Evolutionary conservation across 1,284 basidiomycete species (phyloP).

Genomic region (Sporisorium exsertum): DNA sequence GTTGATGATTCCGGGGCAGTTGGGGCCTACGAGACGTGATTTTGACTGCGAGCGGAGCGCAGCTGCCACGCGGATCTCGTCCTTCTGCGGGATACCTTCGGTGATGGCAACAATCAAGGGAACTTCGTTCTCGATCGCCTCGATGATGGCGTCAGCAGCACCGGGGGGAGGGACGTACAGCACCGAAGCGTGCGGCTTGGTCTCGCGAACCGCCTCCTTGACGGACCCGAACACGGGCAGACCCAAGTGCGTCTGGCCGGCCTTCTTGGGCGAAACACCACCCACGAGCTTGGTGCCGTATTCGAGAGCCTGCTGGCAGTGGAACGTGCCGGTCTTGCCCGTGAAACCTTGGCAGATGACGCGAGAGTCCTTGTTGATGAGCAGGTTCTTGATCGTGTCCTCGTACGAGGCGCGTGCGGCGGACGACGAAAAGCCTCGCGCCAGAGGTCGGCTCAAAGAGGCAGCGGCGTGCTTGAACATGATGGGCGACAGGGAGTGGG

Average conservation of each 20-base stretch:
- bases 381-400: constrained; percentile 89
- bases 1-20: constrained; percentile 98
- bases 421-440: constrained; percentile 52
- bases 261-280: constrained; percentile 97
- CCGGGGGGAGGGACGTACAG: constrained; percentile 68
- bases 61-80: constrained; percentile 79
- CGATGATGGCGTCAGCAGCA: constrained; percentile 68
- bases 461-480: constrained; percentile 49
- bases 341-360: constrained; percentile 69
- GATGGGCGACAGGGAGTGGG: neutral
- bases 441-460: constrained; percentile 35
- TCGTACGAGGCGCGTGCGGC: constrained; percentile 74
- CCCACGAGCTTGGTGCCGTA: constrained; percentile 98
- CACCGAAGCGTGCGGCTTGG: constrained; percentile 66
- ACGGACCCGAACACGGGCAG: constrained; percentile 95
- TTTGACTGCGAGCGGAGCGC: constrained; percentile 93
- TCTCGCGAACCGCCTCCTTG: constrained; percentile 75
- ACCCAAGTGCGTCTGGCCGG: constrained; percentile 93
- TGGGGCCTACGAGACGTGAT: constrained; percentile 85
- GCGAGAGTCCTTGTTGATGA: constrained; percentile 89
- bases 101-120: constrained; percentile 68
- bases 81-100: constrained; percentile 69
- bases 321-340: constrained; percentile 99
- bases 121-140: constrained; percentile 68
- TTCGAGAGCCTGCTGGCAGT: constrained; percentile 90